Conservation (phyloP, 2,329 filamentous ascomycete species). For the Hypoxylon sp. region DNA sequence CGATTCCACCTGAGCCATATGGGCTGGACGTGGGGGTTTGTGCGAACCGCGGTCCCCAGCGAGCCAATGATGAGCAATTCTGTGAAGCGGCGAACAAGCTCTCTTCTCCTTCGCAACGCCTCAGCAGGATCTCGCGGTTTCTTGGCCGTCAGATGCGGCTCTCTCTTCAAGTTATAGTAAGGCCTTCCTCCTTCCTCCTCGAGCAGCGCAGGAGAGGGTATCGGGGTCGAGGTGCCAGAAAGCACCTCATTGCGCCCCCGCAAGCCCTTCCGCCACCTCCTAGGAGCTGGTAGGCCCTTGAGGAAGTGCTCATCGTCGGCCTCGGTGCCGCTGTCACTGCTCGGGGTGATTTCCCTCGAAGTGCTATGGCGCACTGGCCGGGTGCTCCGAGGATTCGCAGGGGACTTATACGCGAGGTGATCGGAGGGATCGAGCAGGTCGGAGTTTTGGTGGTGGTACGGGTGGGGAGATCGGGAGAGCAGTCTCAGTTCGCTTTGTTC, state of each 20-base stretch:
- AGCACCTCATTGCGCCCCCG: slow-evolving; percentile 64
- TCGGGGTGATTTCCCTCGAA: slow-evolving; percentile 63
- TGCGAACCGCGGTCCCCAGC: slow-evolving; percentile 57
- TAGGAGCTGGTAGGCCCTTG: slow-evolving; percentile 83
- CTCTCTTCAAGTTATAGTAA: slow-evolving; percentile 35
- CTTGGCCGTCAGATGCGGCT: slow-evolving; percentile 34
- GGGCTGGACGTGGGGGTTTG: slow-evolving; percentile 56
- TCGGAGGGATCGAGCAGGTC: slow-evolving; percentile 63
- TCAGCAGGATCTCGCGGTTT: slow-evolving; percentile 44
- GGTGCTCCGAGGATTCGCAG: slow-evolving; percentile 29
- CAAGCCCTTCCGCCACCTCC: slow-evolving; percentile 80
- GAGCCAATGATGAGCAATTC: slow-evolving; percentile 61
- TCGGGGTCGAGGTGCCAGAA: slow-evolving; percentile 64
- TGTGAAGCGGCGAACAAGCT: slow-evolving; percentile 59
- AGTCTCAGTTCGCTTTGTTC: slow-evolving; percentile 54
- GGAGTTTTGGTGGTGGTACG: slow-evolving; percentile 67
- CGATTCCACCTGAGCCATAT: slow-evolving; percentile 56
- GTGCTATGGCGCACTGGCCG: slow-evolving; percentile 35
- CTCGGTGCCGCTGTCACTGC: slow-evolving; percentile 91
- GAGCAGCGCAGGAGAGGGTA: slow-evolving; percentile 57
- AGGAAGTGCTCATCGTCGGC: slow-evolving; percentile 93
- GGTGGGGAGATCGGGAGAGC: slow-evolving; percentile 70
- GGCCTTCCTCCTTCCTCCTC: slow-evolving; percentile 51
- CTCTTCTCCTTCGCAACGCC: slow-evolving; percentile 55
- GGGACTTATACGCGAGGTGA: slow-evolving; percentile 41